phyloP scores from a whole-genome alignment of 495 filamentous ascomycete genomes.

The Monascus purpureus region DNA sequence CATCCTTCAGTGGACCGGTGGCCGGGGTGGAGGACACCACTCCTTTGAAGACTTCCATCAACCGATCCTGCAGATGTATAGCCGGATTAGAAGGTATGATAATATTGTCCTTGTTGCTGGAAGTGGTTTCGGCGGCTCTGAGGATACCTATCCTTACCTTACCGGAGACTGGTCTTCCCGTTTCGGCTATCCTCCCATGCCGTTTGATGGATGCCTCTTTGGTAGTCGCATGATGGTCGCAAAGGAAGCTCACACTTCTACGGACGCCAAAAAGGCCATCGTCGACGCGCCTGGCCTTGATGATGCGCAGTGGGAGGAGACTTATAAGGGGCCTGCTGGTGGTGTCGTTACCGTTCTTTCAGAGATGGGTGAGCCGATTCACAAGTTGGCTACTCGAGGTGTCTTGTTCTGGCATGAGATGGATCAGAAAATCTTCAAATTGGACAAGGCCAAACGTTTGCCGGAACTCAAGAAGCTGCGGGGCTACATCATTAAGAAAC shows the following conservation, averaged over 20 bases:
- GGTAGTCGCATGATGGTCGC: slow-evolving; percentile 90
- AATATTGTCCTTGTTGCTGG: slow-evolving; percentile 86
- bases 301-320: slow-evolving; percentile 89
- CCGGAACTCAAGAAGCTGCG: slow-evolving; percentile 84
- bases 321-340: slow-evolving; percentile 81
- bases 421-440: slow-evolving; percentile 92
- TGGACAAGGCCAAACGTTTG: slow-evolving; percentile 88
- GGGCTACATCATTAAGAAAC: slow-evolving; percentile 91
- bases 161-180: slow-evolving; percentile 74
- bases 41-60: slow-evolving; percentile 93
- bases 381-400: slow-evolving; percentile 92
- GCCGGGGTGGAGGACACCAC: slow-evolving; percentile 86
- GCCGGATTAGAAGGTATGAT: slow-evolving; percentile 60
- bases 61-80: slow-evolving; percentile 84
- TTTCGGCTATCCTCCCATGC: slow-evolving; percentile 87
- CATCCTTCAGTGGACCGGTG: slow-evolving; percentile 89
- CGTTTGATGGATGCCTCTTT: slow-evolving; percentile 80
- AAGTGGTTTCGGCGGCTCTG: slow-evolving; percentile 80
- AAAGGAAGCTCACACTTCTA: slow-evolving; percentile 88
- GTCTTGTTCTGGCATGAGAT: slow-evolving; percentile 95
- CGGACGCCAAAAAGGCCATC: slow-evolving; percentile 89
- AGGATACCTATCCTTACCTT: slow-evolving; percentile 88
- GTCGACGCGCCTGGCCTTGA: slow-evolving; percentile 79
- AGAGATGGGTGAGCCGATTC: slow-evolving; percentile 98
- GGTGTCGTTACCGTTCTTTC: slow-evolving; percentile 95